Evolutionary conservation across 192 early-diverging fungal species (phyloP).

Genomic region (Neocallimastix lanati): DNA sequence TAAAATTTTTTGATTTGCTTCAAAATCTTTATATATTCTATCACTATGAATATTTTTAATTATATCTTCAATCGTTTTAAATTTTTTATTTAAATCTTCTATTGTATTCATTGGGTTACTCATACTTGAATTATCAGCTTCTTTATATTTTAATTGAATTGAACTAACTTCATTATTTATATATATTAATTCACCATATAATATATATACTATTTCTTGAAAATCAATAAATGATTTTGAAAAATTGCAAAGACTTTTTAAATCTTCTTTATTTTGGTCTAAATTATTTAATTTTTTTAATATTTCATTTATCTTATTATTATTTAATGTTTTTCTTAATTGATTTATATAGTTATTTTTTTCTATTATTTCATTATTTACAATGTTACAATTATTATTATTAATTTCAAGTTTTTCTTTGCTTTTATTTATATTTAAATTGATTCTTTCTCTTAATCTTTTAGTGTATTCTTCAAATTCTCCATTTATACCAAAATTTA

Average conservation of each 20-base stretch:
- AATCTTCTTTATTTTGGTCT: not conserved
- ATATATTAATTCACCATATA: not conserved
- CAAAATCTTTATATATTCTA: not conserved
- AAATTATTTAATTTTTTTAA: not conserved
- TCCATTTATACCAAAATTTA: not conserved
- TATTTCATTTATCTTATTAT: too few relatives aligned
- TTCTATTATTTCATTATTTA: not conserved
- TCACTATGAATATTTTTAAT: not conserved
- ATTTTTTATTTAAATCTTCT: not conserved
- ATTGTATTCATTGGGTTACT: not conserved
- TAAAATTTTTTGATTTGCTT: not conserved
- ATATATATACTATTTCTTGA: not conserved
- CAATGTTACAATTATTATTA: not conserved
- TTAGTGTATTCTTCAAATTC: not conserved
- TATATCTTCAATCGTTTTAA: not conserved
- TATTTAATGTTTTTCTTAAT: too few relatives aligned
- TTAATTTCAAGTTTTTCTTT: not conserved
- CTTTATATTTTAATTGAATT: not conserved
- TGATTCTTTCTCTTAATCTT: not conserved
- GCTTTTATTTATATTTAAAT: not conserved
- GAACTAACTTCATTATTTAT: not conserved
- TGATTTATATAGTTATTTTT: not conserved
- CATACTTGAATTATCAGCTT: not conserved
- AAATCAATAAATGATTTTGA: not conserved
- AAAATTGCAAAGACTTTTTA: not conserved